Base-by-base conservation (phyloP, 257 asterid genomes). In the Solanum chmielewskii region DNA sequence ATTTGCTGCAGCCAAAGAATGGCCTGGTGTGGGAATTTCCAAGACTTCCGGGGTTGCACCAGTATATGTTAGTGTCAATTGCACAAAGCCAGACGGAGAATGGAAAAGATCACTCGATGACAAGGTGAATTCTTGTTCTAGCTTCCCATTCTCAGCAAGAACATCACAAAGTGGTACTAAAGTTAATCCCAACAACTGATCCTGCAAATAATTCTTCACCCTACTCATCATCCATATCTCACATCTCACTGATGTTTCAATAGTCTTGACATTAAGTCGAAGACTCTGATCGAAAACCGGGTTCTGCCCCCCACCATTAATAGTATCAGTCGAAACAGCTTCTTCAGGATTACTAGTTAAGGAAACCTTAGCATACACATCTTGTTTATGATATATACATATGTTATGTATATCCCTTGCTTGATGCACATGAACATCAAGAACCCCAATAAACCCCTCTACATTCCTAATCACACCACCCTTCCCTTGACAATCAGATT, bases 191-290 rank as follows among this genome's bases (percentile, higher is more conserved):
- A 97, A 94, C 91, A 97, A 92, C 93, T 97, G 99, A 47, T 97
- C 99, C 87, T 97, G 95, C 9, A 96, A 90, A 89, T 97, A 97
- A 87, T 97, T 97, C 90, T 88, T 93, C 86, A 96, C 99, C 92
- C 99, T 92, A 90, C 99, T 97, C 33, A 95, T 94, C 99, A 97
- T 97, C 98, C 98, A 97, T 88, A 97, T 90, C 93, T 95, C 99
- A 85, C 99, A 97, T 83, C 95, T 95, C 27, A 97, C 95, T 16
- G 98, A 94, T 44, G 98, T 90, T 84, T 96, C 95, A n/a, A 90
- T 90, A 16, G 90, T 94, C 15, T 91, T 89, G 62, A 96, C 94
- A 31, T 90, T 91, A 11, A 97, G 96, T 9, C 90, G 84, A 44
- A 95, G 92, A 84, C 88, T 92, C 89, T 97, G 98, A 12, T 96